Evolutionary conservation across 225 moss, liverwort and hornwort genomes (phyloP).

Genomic region (Straminergon stramineum): DNA sequence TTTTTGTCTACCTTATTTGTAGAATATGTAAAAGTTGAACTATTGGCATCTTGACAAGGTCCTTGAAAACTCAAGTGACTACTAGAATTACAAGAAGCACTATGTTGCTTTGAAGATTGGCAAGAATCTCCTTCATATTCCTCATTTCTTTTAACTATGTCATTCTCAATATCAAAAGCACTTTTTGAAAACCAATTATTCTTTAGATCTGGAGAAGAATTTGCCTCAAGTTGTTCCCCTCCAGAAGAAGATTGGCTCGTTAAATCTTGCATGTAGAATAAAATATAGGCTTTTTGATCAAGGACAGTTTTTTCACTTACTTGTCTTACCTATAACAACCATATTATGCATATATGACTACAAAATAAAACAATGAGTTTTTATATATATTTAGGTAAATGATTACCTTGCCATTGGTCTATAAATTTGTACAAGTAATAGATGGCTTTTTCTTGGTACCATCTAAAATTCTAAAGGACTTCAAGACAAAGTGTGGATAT

Average conservation of each 20-base stretch:
- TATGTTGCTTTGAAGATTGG: neutral
- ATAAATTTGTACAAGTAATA: neutral
- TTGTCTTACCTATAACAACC: neutral
- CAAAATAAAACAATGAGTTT: neutral
- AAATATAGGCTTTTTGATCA: neutral
- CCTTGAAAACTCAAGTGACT: neutral
- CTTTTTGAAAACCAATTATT: neutral
- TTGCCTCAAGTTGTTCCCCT: neutral
- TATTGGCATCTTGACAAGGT: neutral
- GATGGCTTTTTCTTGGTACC: no score
- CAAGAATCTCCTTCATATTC: neutral
- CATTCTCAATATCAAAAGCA: neutral
- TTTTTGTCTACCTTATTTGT: neutral
- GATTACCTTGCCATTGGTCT: neutral
- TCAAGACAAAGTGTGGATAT: no score
- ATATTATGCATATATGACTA: neutral
- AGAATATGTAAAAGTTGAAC: neutral
- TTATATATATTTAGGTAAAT: no score
- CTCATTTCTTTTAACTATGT: neutral
- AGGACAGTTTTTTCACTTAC: neutral
- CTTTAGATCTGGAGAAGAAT: neutral
- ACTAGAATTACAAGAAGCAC: neutral
- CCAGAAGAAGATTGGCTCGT: neutral
- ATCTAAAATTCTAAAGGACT: neutral
- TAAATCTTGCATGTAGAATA: neutral